A percentile compares a stretch with the other conserved stretches of the same genome.
Evolutionary conservation across 176 grass and related monocot species (phyloP).

Genomic region (Eragrostis nindensis): DNA sequence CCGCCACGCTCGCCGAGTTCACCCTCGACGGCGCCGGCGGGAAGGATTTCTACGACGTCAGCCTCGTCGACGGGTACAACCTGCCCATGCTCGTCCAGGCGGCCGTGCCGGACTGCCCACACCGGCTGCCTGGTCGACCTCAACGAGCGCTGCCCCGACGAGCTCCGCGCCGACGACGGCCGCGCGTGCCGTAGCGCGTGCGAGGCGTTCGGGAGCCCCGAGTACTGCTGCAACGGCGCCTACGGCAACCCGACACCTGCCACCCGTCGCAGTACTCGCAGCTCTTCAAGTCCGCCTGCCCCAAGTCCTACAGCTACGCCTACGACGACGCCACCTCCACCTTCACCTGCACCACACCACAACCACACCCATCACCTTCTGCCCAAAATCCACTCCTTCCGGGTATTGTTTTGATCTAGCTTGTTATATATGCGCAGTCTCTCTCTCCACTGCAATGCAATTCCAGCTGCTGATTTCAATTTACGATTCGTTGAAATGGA

Average conservation of each 20-base stretch:
- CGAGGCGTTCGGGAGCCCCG: constrained; percentile 75
- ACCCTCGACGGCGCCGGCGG: constrained; percentile 63
- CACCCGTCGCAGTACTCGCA: constrained; percentile 84
- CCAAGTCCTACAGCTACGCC: constrained; percentile 87
- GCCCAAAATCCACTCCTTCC: constrained; percentile 55
- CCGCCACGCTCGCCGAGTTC: constrained; percentile 94
- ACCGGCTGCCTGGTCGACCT: constrained; percentile 80
- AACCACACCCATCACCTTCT: constrained; percentile 97
- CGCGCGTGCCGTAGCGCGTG: constrained; percentile 77
- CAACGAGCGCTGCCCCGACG: constrained; percentile 70
- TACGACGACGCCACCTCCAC: constrained; percentile 93
- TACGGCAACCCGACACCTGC: constrained; percentile 79
- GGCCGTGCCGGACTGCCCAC: constrained; percentile 51
- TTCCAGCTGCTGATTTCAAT: neutral
- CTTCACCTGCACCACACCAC: constrained; percentile 85
- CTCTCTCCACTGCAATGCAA: neutral
- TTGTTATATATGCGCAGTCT: neutral
- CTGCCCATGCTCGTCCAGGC: constrained; percentile 77
- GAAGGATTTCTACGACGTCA: constrained; percentile 93
- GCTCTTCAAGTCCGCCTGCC: constrained; percentile 93
- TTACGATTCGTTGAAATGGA: neutral
- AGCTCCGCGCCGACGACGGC: constrained; percentile 65
- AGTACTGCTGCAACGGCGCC: constrained; percentile 93
- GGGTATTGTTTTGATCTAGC: constrained; percentile 35
- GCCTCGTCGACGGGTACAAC: constrained; percentile 94